These are phyloP conservation scores for Yamadazyma sp. DNA, from an alignment of 805 yeast genomes.

Conservation along the genomic window DNA sequence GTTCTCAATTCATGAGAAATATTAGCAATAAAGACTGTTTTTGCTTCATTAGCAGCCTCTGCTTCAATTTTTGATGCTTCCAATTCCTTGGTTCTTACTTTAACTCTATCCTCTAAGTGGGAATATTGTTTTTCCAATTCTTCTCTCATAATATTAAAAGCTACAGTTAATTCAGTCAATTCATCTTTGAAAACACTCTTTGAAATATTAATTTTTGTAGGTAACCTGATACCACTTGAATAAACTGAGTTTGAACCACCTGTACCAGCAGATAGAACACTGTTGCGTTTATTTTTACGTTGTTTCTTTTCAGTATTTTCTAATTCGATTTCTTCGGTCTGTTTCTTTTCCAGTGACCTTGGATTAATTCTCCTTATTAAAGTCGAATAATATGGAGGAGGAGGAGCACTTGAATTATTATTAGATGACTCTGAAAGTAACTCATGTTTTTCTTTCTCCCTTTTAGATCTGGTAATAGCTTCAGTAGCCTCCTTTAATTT, in stretches of 20 bases:
- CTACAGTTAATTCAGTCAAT: constrained; percentile 79
- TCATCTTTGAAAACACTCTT: constrained; percentile 71
- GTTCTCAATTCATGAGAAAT: constrained; percentile 72
- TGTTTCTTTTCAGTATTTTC: neutral
- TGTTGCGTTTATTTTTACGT: constrained; percentile 23
- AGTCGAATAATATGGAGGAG: constrained; percentile 17
- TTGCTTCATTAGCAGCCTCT: constrained; percentile 94
- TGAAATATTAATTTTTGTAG: constrained; percentile 32
- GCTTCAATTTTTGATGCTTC: constrained; percentile 88
- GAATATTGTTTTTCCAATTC: constrained; percentile 82
- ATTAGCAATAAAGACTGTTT: constrained; percentile 51
- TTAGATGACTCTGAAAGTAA: constrained; percentile 1
- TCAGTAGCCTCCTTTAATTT: constrained; percentile 81
- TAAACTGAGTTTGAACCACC: constrained; percentile 37
- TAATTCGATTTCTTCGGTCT: neutral
- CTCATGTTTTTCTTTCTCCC: constrained; percentile 19
- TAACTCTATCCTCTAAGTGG: constrained; percentile 83
- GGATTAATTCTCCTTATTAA: constrained; percentile 11
- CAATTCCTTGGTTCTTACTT: constrained; percentile 79
- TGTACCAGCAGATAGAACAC: constrained; percentile 28
- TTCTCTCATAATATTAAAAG: constrained; percentile 88
- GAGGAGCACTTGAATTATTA: constrained; percentile 6
- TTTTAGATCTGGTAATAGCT: constrained; percentile 48
- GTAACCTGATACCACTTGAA: constrained; percentile 38
- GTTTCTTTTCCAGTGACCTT: too few relatives aligned